These are phyloP conservation scores for Candida hispaniensis DNA, from an alignment of 805 yeast genomes.

Conservation along the genomic window DNA sequence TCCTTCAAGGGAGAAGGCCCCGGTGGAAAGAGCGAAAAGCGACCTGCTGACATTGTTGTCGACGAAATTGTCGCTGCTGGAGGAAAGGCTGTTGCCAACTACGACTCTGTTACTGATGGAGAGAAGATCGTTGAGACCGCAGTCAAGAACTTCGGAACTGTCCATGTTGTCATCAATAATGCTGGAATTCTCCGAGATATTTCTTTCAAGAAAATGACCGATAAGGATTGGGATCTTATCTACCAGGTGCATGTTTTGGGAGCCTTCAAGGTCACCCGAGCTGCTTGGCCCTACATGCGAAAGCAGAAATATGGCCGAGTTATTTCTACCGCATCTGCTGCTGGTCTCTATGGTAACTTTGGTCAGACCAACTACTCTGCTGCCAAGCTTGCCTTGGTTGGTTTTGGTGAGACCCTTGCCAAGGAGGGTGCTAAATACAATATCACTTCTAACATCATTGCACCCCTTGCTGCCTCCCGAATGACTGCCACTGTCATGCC, in stretches of 20 bases:
- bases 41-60: slow-evolving; percentile 76
- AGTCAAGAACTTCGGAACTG: slow-evolving; percentile 72
- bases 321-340: slow-evolving; percentile 92
- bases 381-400: slow-evolving; percentile 82
- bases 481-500: slow-evolving; percentile 92
- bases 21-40: slow-evolving; percentile 30
- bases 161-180: slow-evolving; percentile 81
- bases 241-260: slow-evolving; percentile 85
- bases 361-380: slow-evolving; percentile 96
- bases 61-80: slow-evolving; percentile 66
- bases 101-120: slow-evolving; percentile 81
- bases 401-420: slow-evolving; percentile 87
- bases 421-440: slow-evolving; percentile 85
- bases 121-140: slow-evolving; percentile 80
- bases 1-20: slow-evolving; percentile 58
- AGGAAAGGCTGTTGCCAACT: slow-evolving; percentile 87
- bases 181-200: slow-evolving; percentile 92
- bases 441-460: slow-evolving; percentile 76
- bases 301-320: slow-evolving; percentile 81
- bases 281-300: slow-evolving; percentile 87
- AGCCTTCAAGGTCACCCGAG: slow-evolving; percentile 69
- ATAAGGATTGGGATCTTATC: slow-evolving; percentile 66
- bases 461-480: slow-evolving; percentile 90
- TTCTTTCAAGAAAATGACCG: slow-evolving; percentile 76
- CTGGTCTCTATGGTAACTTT: slow-evolving; percentile 92